Conservation (phyloP, 805 yeast genomes). For the Barnettozyma sp. region DNA sequence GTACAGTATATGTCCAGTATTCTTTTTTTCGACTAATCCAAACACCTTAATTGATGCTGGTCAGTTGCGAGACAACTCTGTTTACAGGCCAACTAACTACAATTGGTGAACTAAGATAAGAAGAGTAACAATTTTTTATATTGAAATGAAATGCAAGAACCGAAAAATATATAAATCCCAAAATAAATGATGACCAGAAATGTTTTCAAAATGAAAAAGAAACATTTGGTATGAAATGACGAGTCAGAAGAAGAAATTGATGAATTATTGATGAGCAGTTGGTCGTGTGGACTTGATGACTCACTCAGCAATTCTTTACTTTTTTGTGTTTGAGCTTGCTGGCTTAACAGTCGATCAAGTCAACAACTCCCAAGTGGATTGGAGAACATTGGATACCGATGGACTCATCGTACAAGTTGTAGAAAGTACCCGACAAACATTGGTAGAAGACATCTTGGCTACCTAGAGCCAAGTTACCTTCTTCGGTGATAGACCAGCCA, state of each 20-base stretch:
- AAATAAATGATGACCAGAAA: background rate
- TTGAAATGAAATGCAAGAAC: background rate
- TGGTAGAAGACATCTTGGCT: slow-evolving; percentile 56
- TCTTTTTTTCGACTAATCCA: too few relatives aligned
- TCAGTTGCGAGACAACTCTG: too few relatives aligned
- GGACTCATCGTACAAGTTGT: slow-evolving; percentile 66
- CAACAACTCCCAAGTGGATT: slow-evolving; percentile 54
- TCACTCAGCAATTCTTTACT: background rate
- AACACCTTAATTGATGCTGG: too few relatives aligned
- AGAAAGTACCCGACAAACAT: slow-evolving; percentile 70
- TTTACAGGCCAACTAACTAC: too few relatives aligned
- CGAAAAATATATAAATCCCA: slow-evolving; percentile 2
- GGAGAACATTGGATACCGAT: slow-evolving; percentile 57
- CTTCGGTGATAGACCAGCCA: slow-evolving; percentile 54
- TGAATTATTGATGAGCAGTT: background rate
- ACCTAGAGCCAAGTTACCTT: slow-evolving; percentile 59
- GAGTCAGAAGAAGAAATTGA: slow-evolving; percentile 5
- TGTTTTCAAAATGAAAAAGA: too few relatives aligned
- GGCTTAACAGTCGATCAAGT: slow-evolving; percentile 50
- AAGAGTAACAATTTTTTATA: background rate
- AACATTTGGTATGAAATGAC: too few relatives aligned
- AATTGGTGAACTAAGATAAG: background rate
- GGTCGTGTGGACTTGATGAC: too few relatives aligned
- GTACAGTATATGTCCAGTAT: too few relatives aligned
- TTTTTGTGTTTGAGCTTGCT: background rate